phyloP scores from a whole-genome alignment of 306 rosid species.

The Pterocarpus macrocarpus region DNA sequence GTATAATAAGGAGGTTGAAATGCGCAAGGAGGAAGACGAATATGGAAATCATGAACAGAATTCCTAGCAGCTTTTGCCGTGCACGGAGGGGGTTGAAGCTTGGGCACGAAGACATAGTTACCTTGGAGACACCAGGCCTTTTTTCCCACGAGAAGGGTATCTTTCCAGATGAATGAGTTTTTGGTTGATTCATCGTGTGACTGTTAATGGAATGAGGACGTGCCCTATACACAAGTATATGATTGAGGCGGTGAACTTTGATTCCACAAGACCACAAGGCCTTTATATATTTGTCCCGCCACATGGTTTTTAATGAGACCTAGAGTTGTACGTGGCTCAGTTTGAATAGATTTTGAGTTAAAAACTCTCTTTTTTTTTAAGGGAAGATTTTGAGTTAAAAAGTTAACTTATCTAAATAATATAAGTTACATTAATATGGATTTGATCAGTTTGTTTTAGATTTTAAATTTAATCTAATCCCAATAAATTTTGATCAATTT shows the following conservation, averaged over 20 bases:
- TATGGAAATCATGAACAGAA: too few species aligned
- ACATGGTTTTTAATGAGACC: background rate
- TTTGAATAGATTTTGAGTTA: too few species aligned
- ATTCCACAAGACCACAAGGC: too few species aligned
- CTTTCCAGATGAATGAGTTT: slow-evolving; percentile 35
- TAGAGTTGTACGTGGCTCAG: too few species aligned
- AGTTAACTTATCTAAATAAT: too few species aligned
- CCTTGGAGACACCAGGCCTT: slow-evolving; percentile 61
- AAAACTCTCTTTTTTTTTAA: too few species aligned
- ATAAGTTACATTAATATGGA: too few species aligned
- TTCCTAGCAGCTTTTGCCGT: slow-evolving; percentile 6
- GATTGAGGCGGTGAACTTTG: background rate
- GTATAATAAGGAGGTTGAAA: background rate
- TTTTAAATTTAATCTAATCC: too few species aligned
- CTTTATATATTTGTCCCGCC: background rate
- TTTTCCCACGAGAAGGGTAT: slow-evolving; percentile 73
- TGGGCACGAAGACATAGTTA: slow-evolving; percentile 25
- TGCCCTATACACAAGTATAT: background rate
- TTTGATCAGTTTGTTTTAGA: too few species aligned
- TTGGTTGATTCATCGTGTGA: slow-evolving; percentile 33
- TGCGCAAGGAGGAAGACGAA: too few species aligned
- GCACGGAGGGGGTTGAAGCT: slow-evolving; percentile 62
- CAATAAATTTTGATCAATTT: too few species aligned
- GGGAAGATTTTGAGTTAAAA: too few species aligned
- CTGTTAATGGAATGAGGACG: background rate